Evolutionary conservation across 2,329 filamentous ascomycete genomes (phyloP), one percentile per base, ranked within the genome.

Genomic region (Aspergillus glaucus): DNA sequence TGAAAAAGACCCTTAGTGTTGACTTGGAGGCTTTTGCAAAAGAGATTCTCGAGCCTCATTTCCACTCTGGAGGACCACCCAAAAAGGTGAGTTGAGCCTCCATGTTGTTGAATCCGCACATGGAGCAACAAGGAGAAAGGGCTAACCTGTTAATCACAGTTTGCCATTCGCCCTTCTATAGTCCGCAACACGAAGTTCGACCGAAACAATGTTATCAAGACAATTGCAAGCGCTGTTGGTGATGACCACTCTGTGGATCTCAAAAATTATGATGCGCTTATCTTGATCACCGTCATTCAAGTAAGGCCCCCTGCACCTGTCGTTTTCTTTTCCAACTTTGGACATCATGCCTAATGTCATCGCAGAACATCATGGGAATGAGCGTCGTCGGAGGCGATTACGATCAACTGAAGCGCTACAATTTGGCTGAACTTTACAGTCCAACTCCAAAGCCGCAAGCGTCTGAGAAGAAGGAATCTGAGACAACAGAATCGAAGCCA

Each of bases 261-360:
- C 32, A 80, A 75, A 48, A 74, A 77, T 36, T 83, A 82, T 58
- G 81, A 85, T 64, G 60, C 77, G 37, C 67, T 82, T 43, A 81
- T 85, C 52, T 63, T 85, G 34, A 79, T 85, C 41, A 80, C 84
- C 56, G 71, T 85, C 48, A 79, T 82, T 61, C 75, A 82, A 69
- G 80, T 82, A 21, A 36, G 43, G 7, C 28, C 7, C 41, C 41
- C 24, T 43, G 8, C 14, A 17, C 19, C 14, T 10, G 2, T 30
- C 26, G 14, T 28, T 14, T 8, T 26, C 4, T 47, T 49, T 44
- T n/a, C 42, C 37, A 47, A 17, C 4, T 14, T 9, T 15, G 15
- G 4, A 14, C 22, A 26, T 28, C 21, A 19, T 26, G 6, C 5
- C 41, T 43, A 43, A 43, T 30, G 12, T 10, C 22, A 44, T 37